Evolutionary conservation across 768 basidiomycete genomes (phyloP), one percentile per base, ranked within the genome.

Genomic region (Melanogaster broomeanus): DNA sequence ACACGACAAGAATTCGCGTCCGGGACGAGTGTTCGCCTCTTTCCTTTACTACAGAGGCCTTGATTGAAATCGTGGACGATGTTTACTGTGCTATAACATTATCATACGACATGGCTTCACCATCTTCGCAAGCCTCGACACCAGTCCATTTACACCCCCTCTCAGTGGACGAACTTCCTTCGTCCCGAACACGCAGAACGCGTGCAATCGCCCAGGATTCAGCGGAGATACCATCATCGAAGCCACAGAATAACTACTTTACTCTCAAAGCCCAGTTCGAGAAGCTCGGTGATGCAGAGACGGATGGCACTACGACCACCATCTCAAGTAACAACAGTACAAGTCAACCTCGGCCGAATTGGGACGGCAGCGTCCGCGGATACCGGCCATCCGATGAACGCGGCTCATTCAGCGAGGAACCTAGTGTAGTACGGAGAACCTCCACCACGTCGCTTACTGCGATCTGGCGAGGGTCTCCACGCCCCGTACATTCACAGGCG

Each of bases 131-230:
- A 43, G 31, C 52, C 10, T 77, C 76, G 64, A 85, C 80, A 6
- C 82, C 83, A 21, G 85, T 86, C 19, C 74, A 90, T 53, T 81
- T 81, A 0, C 90, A 92, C 61, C 90, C 90, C 33, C 79, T 92
- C 21, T 82, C 80, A 4, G 75, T 75, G 8, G 86, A 88, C 28
- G 80, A 84, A 28, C 57, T 58, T 22, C 66, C 75, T 16, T 49
- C 56, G 2, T 63, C 77, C 9, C 69, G 74, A 60, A 74, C 77
- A 22, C 79, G 85, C 46, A 74, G 80, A 40, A 72, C 65, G 53
- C 81, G 83, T 45, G 66, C 69, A 43, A 62, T 58, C 50, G 45
- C 58, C 18, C 71, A 63, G 39, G 76, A 75, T 19, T 27, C 56
- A 35, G 66, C 61, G 10, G 58, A 57, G 28, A 48, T 48, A 58